Evolutionary conservation across 805 yeast genomes (phyloP), one percentile per base, ranked within the genome.

Genomic region (Candida nitratophila): DNA sequence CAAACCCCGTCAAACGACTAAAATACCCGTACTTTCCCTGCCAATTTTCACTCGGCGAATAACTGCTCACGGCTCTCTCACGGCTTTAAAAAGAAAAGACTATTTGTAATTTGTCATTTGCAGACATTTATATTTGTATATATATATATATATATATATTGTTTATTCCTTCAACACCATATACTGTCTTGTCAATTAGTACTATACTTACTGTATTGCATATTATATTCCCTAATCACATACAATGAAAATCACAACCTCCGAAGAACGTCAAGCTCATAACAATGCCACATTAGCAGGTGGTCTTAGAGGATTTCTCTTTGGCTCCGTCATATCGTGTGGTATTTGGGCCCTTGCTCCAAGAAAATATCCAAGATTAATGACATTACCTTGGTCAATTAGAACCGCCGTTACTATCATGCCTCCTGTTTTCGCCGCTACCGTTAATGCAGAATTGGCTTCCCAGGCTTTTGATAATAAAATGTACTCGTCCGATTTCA

Each of bases 401-500:
- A 72, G 74, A 50, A 79, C 91, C 2, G 86, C 87, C 7, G 61
- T 81, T 43, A 77, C 77, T 52, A 76, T 83, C 45, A 73, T 79
- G 31, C 95, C 96, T 14, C 82, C 86, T 29, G 74, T 83, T 2
- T 64, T 80, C 36, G 52, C 73, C 24, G 73, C 81, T 10, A 78
- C 84, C 3, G 79, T 85, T 41, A 68, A 67, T 48, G 90, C 87
- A 15, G 96, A 86, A 61, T 74, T 73, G 45, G 81, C 86, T 1
- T 86, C 95, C 3, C 71, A 75, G 43, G 64, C 64, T 29, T 86
- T 84, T 58, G 95, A 86, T 56, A 69, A 71, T 42, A 63, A 73
- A 34, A 70, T 69, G 70, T 82, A 86, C 59, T 73, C 80, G 27
- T 66, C 77, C 14, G 73, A 61, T 30, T 64, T 60, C 53, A 66